Conservation (phyloP, 164 flowering plant species). For the Taxillus chinensis region DNA sequence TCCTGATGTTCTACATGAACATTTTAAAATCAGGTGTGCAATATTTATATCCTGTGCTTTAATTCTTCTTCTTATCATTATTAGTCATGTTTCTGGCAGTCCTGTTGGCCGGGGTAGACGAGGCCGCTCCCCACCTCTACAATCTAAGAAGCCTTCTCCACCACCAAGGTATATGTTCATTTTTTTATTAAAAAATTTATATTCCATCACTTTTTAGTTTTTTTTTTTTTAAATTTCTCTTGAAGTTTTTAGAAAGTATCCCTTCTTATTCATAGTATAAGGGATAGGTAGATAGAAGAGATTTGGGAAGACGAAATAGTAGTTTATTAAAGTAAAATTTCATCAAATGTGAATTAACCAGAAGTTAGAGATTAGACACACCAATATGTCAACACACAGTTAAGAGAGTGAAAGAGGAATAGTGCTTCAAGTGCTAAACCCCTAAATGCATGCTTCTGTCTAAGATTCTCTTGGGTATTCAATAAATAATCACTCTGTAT, state of each 20-base stretch:
- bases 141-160: constrained; percentile 47
- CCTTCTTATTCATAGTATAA: too few relatives aligned
- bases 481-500: too few relatives aligned
- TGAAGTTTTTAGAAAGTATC: not conserved
- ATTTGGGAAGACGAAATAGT: too few relatives aligned
- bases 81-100: constrained; percentile 14
- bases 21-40: not conserved
- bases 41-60: not conserved
- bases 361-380: too few relatives aligned
- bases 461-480: too few relatives aligned
- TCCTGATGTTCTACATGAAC: not conserved
- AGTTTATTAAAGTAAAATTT: too few relatives aligned
- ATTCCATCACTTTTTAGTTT: not conserved
- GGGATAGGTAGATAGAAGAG: too few relatives aligned
- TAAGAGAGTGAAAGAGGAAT: too few relatives aligned
- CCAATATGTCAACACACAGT: too few relatives aligned
- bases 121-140: constrained; percentile 62
- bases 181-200: not conserved
- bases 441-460: too few relatives aligned
- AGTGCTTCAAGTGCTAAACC: too few relatives aligned
- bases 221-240: not conserved
- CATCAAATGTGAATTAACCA: not conserved
- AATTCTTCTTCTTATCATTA: not conserved
- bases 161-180: constrained; percentile 40
- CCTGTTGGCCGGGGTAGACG: constrained; percentile 42